These are phyloP conservation scores for Musa itinerans DNA, from an alignment of 176 grass and related monocot species.

Conservation along the genomic window DNA sequence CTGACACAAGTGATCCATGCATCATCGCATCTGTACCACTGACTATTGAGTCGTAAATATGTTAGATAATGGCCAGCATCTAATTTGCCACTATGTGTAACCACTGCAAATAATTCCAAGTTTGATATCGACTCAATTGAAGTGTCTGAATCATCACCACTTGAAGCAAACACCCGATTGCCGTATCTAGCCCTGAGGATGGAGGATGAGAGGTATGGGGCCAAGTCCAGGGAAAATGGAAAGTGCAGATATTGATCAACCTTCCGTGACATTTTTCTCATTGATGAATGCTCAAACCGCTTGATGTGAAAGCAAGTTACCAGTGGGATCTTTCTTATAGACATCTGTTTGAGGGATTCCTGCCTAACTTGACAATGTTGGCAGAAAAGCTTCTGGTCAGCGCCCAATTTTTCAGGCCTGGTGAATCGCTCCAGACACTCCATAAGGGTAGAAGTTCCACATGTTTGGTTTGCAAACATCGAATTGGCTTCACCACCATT, in stretches of 20 bases:
- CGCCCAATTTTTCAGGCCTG: conserved; percentile 81
- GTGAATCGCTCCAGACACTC: conserved; percentile 90
- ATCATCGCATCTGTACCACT: conserved; percentile 98
- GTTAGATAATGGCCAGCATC: conserved; percentile 92
- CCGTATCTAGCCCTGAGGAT: conserved; percentile 75
- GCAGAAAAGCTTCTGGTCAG: conserved; percentile 92
- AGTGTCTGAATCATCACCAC: conserved; percentile 48
- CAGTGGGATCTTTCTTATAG: conserved; percentile 87
- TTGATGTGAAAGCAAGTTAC: conserved; percentile 94
- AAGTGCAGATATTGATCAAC: conserved; percentile 86
- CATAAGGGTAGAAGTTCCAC: conserved; percentile 67
- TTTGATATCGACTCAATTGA: conserved; percentile 50
- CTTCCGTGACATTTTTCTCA: conserved; percentile 77
- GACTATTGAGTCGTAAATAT: conserved; percentile 67
- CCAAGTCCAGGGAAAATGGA: conserved; percentile 88
- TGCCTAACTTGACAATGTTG: conserved; percentile 81
- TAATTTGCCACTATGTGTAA: conserved; percentile 74
- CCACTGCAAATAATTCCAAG: conserved; percentile 88
- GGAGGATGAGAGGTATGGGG: conserved; percentile 78
- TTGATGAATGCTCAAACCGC: conserved; percentile 77
- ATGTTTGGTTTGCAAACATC: conserved; percentile 14
- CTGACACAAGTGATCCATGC: conserved; percentile 81
- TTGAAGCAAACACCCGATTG: conserved; percentile 71
- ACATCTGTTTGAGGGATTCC: conserved; percentile 98
- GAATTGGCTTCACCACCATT: conserved; percentile 44